Evolutionary conservation across 371 early-diverging fungal genomes (phyloP).

Genomic region (Nematocida sp.): DNA sequence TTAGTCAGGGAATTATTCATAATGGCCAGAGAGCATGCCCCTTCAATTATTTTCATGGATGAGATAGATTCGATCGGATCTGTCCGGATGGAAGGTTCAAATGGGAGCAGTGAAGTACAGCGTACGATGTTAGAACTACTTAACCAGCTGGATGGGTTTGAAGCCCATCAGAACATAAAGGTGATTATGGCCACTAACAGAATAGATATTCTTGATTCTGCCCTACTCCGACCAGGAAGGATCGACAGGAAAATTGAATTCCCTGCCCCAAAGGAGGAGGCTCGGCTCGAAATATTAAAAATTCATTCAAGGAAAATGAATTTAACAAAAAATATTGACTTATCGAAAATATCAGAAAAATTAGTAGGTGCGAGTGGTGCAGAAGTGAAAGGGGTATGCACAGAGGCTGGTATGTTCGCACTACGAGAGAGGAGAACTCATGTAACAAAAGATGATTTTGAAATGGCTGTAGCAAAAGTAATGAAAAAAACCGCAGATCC

Average conservation of each 20-base stretch:
- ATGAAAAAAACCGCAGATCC: conserved; percentile 67
- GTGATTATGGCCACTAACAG: conserved; percentile 99
- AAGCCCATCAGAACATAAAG: conserved; percentile 87
- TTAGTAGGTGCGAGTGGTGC: conserved; percentile 93
- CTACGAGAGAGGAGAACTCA: conserved; percentile 94
- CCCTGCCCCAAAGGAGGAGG: conserved; percentile 91
- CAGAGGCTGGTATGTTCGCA: conserved; percentile 99
- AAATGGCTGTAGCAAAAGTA: conserved; percentile 98
- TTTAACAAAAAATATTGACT: conserved; percentile 90
- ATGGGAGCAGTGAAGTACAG: conserved; percentile 97
- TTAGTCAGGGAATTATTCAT: conserved; percentile 96
- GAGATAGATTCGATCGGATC: conserved; percentile 99
- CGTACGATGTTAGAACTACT: conserved; percentile 98
- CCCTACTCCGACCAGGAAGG: conserved; percentile 90
- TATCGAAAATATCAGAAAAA: conserved; percentile 86
- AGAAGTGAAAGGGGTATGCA: conserved; percentile 96
- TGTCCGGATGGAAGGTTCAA: conserved; percentile 93
- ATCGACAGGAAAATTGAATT: conserved; percentile 99
- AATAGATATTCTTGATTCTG: conserved; percentile 93
- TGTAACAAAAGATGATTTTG: conserved; percentile 99
- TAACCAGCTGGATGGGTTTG: conserved; percentile 98
- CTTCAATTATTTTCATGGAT: conserved; percentile 99
- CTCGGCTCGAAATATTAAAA: conserved; percentile 92
- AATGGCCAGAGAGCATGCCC: conserved; percentile 93
- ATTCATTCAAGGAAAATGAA: conserved; percentile 99